phyloP scores from a whole-genome alignment of 176 grass and related monocot species.

The Eleusine coracana region DNA sequence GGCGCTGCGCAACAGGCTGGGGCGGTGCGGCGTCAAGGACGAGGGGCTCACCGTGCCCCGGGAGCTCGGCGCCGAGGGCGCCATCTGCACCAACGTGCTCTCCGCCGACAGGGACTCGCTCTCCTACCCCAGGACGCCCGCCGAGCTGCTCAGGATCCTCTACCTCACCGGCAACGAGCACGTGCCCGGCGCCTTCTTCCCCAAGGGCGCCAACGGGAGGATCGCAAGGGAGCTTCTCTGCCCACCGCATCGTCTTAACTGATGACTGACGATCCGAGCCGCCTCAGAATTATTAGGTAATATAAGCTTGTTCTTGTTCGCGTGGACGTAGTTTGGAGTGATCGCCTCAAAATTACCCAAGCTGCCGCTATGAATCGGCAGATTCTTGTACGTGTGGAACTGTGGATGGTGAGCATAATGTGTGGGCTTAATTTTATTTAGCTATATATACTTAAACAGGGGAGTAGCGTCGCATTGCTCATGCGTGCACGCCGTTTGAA shows the following conservation, averaged over 20 bases:
- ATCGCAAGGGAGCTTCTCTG: constrained; percentile 50
- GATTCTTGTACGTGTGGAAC: not conserved
- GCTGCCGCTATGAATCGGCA: not conserved
- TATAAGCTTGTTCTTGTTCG: no score
- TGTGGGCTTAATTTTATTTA: no score
- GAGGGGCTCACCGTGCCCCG: constrained; percentile 71
- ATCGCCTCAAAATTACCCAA: not conserved
- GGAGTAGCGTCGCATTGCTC: not conserved
- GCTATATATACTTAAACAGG: not conserved
- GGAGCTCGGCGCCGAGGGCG: constrained; percentile 56
- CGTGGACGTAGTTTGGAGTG: no score
- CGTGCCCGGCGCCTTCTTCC: constrained; percentile 59
- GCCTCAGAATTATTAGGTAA: no score
- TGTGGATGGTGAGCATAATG: not conserved
- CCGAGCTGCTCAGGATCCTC: constrained; percentile 64
- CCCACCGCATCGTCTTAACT: not conserved
- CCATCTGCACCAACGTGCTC: constrained; percentile 63
- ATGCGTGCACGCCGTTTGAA: not conserved
- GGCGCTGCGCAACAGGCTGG: constrained; percentile 54
- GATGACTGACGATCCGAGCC: not conserved
- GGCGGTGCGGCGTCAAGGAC: constrained; percentile 67
- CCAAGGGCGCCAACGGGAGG: constrained; percentile 58
- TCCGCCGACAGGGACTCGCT: constrained; percentile 70
- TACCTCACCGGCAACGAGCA: constrained; percentile 58
- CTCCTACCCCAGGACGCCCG: constrained; percentile 59